Evolutionary conservation across 2,329 filamentous ascomycete genomes (phyloP), one percentile per base, ranked within the genome.

Genomic region (Chalara sp.): DNA sequence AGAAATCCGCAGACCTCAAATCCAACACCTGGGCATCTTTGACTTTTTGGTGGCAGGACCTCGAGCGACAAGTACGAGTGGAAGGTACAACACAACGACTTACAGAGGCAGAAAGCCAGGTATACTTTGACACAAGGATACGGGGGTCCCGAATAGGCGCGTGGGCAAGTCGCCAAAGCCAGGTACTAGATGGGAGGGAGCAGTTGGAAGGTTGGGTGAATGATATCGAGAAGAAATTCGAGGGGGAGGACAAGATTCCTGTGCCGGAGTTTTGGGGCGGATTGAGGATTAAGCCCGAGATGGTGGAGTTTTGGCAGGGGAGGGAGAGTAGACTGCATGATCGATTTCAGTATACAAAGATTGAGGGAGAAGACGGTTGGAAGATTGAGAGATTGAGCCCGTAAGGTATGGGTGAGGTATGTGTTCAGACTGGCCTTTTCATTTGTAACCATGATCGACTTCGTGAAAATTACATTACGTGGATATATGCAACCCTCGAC

Each of bases 261-360:
- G 83, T 96, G 46, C 93, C 93, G 4, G 84, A 87, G 7, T 96
- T 96, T 67, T 99, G 93, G 93, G 93, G 93, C 32, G 93, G 93
- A 0, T 66, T 96, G 67, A 82, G 92, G 60, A 79, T 99, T 53
- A 77, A 91, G 56, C 92, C 93, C 0, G 86, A 90, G 64, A 80
- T 82, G 61, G 78, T 99, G 46, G 93, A 99, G 76, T 99, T 99
- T 67, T 99, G 93, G 83, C 91, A 96, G 75, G 93, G 93, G 3
- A 80, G 93, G 61, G 80, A 89, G 65, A 96, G 86, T 70, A 78
- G 93, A 53, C 71, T 99, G 68, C 93, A 99, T 71, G 93, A 99
- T 75, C 85, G 93, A 29, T 97, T 99, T 67, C 79, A 84, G 55
- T 97, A 96, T 70, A 81, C 82, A 50, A 83, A 79, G 66, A 76